These are phyloP conservation scores for Aspergillus flavus DNA, from an alignment of 2,329 filamentous ascomycete genomes.

Conservation along the genomic window DNA sequence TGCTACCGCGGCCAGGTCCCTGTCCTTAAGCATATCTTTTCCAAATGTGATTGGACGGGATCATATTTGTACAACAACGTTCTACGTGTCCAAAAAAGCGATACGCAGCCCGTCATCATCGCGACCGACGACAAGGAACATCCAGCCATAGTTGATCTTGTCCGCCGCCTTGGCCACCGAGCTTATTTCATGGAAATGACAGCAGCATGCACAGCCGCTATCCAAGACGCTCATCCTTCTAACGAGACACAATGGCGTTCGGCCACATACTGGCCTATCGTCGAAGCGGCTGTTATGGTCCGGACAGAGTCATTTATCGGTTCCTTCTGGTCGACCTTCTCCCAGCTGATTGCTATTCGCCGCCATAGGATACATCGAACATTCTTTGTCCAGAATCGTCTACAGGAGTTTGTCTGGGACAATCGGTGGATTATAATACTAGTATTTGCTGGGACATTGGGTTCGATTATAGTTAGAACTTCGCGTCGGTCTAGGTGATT, in stretches of 20 bases:
- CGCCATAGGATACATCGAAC: neutral
- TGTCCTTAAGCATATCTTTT: neutral
- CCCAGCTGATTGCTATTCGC: neutral
- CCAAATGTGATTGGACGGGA: neutral
- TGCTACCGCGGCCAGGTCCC: neutral
- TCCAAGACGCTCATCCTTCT: neutral
- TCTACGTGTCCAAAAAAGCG: neutral
- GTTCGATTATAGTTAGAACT: neutral
- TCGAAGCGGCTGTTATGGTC: neutral
- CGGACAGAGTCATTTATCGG: neutral
- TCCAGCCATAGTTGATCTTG: neutral
- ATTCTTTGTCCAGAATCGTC: neutral
- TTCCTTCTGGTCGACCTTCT: neutral
- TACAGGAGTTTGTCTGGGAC: neutral
- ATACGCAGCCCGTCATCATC: neutral
- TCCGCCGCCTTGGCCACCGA: neutral
- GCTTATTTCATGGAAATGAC: neutral
- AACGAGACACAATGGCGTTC: neutral
- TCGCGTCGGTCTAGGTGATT: neutral
- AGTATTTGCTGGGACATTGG: neutral
- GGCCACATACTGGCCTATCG: neutral
- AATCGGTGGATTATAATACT: neutral
- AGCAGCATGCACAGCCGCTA: neutral
- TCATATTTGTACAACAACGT: neutral
- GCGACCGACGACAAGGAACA: neutral